Evolutionary conservation across 257 asterid genomes (phyloP).

Genomic region (Galeopsis tetrahit): DNA sequence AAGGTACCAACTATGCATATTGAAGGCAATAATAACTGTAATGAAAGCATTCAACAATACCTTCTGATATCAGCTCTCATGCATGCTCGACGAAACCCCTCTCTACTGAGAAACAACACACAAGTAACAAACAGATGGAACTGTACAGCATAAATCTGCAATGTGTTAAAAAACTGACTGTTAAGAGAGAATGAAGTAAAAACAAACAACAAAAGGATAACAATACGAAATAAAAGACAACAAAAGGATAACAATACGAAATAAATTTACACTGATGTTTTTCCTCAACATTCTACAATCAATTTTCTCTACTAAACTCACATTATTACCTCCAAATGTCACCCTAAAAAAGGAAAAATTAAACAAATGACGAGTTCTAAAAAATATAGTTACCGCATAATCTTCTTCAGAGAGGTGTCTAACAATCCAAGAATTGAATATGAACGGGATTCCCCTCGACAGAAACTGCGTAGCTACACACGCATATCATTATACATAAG

Average conservation of each 20-base stretch:
- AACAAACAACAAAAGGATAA: neutral
- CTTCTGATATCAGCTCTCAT: constrained; percentile 83
- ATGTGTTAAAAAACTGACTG: constrained; percentile 25
- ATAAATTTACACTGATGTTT: neutral
- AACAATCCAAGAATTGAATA: constrained; percentile 93
- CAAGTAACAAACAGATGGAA: constrained; percentile 93
- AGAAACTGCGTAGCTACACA: constrained; percentile 86
- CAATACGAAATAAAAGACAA: neutral
- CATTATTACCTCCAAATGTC: neutral
- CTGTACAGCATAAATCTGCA: constrained; percentile 93
- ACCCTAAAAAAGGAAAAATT: neutral
- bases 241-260: neutral
- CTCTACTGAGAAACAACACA: constrained; percentile 88
- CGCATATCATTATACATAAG: constrained; percentile 18
- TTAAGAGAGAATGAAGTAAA: constrained; percentile 2
- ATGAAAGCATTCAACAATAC: constrained; percentile 47
- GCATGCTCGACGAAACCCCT: constrained; percentile 85
- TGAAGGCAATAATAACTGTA: constrained; percentile 26
- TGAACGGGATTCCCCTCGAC: constrained; percentile 92
- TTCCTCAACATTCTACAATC: neutral
- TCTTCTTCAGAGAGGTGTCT: constrained; percentile 73
- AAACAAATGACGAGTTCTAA: neutral
- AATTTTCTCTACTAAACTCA: neutral
- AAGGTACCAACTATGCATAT: constrained; percentile 14
- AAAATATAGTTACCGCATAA: constrained; percentile 67